Percentiles rank a stretch among this genome's conserved stretches.
Conservation (phyloP, 768 basidiomycete genomes). For the Naganishia friedmannii region DNA sequence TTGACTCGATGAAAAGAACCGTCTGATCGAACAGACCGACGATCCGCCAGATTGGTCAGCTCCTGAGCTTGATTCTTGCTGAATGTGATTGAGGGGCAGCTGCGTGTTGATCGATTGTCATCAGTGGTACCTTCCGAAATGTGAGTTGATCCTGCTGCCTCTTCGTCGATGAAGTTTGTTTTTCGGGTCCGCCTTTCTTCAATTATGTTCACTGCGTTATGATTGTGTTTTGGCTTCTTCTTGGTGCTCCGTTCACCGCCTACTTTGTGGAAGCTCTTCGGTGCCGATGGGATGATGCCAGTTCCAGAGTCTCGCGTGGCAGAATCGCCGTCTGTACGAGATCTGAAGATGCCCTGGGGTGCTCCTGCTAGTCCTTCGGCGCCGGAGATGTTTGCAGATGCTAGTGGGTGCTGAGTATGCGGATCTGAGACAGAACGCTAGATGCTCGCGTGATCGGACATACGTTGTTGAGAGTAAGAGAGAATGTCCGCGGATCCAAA, state of each 20-base stretch:
- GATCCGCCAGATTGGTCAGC: background rate
- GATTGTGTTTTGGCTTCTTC: background rate
- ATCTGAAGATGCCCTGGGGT: background rate
- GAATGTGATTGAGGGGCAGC: background rate
- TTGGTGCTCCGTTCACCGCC: background rate
- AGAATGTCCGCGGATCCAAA: background rate
- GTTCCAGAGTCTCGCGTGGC: background rate
- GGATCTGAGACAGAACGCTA: slow-evolving; percentile 6
- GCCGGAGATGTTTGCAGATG: background rate
- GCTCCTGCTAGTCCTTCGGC: background rate
- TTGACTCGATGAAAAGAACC: background rate
- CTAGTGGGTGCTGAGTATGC: background rate
- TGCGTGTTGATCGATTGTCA: background rate
- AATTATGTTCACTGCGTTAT: background rate
- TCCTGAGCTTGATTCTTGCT: background rate
- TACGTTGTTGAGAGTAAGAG: background rate
- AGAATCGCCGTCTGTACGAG: background rate
- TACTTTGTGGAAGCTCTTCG: background rate
- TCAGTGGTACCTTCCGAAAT: background rate
- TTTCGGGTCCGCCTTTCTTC: background rate
- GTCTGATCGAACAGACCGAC: background rate
- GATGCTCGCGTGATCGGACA: background rate
- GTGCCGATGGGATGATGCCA: background rate
- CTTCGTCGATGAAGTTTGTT: background rate
- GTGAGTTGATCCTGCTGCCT: background rate